Evolutionary conservation across 768 basidiomycete genomes (phyloP).

Genomic region (Clavulina sp.): DNA sequence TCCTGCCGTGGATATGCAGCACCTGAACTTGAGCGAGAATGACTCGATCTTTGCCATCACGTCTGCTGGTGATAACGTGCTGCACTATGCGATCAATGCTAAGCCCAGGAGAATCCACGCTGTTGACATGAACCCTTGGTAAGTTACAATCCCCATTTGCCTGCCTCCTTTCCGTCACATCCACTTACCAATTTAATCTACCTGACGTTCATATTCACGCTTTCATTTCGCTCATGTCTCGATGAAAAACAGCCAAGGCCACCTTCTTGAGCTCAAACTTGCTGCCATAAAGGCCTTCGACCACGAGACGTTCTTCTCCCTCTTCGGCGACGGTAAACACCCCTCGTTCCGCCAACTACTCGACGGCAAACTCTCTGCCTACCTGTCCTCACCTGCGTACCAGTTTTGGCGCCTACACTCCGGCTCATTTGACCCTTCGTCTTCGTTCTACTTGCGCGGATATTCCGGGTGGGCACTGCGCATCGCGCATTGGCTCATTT

Average conservation of each 20-base stretch:
- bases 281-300: constrained; percentile 40
- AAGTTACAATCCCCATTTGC: constrained; percentile 1
- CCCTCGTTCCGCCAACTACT: constrained; percentile 40
- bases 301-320: constrained; percentile 42
- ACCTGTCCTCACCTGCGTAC: constrained; percentile 50
- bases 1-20: constrained; percentile 52
- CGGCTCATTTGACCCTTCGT: constrained; percentile 21
- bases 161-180: not conserved
- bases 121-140: constrained; percentile 58
- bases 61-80: constrained; percentile 61
- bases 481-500: constrained; percentile 39
- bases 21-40: constrained; percentile 36
- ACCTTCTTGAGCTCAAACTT: constrained; percentile 63
- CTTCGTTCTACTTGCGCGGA: constrained; percentile 49
- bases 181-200: not conserved
- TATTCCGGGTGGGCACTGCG: constrained; percentile 54
- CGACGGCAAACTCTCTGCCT: constrained; percentile 42
- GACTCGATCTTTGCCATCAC: constrained; percentile 62
- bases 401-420: constrained; percentile 59
- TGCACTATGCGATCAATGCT: constrained; percentile 60
- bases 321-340: constrained; percentile 53
- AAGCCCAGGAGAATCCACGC: constrained; percentile 44
- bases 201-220: not conserved
- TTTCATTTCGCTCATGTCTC: not conserved
- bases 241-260: constrained; percentile 49